Conservation (phyloP, 805 yeast genomes). For the Torulaspora quercuum region DNA sequence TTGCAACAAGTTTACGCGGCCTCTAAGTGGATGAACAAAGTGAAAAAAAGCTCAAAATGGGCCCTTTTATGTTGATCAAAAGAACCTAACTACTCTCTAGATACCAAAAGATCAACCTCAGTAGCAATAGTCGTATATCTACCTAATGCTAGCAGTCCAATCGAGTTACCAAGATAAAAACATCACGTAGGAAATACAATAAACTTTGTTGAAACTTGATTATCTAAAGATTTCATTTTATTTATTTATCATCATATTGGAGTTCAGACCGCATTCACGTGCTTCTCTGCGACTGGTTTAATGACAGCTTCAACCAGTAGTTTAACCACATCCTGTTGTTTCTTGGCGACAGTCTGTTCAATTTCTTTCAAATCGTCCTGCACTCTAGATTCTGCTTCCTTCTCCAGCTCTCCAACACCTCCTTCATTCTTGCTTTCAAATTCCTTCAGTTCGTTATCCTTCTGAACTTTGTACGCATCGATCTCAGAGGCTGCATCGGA, state of each 20-base stretch:
- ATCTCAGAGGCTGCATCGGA: slow-evolving; percentile 89
- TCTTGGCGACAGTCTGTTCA: slow-evolving; percentile 56
- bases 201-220: too few relatives aligned
- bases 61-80: too few relatives aligned
- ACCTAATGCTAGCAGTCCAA: too few relatives aligned
- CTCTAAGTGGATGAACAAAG: too few relatives aligned
- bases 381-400: slow-evolving; percentile 73
- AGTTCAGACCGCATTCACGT: slow-evolving; percentile 56
- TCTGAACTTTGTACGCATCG: slow-evolving; percentile 75
- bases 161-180: too few relatives aligned
- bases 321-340: slow-evolving; percentile 65
- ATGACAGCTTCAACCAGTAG: slow-evolving; percentile 76
- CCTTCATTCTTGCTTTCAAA: slow-evolving; percentile 69
- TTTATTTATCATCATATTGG: slow-evolving; percentile 6
- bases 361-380: slow-evolving; percentile 68
- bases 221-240: too few relatives aligned
- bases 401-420: slow-evolving; percentile 50
- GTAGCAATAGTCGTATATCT: too few relatives aligned
- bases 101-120: too few relatives aligned
- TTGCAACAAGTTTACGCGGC: too few relatives aligned
- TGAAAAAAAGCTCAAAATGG: too few relatives aligned
- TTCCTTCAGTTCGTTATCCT: slow-evolving; percentile 75
- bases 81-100: too few relatives aligned
- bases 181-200: too few relatives aligned
- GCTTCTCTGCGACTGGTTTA: slow-evolving; percentile 77